Percentiles rank a stretch among this genome's conserved stretches.
Conservation (phyloP, 1,284 basidiomycete genomes). For the Ganoderma multipileum region DNA sequence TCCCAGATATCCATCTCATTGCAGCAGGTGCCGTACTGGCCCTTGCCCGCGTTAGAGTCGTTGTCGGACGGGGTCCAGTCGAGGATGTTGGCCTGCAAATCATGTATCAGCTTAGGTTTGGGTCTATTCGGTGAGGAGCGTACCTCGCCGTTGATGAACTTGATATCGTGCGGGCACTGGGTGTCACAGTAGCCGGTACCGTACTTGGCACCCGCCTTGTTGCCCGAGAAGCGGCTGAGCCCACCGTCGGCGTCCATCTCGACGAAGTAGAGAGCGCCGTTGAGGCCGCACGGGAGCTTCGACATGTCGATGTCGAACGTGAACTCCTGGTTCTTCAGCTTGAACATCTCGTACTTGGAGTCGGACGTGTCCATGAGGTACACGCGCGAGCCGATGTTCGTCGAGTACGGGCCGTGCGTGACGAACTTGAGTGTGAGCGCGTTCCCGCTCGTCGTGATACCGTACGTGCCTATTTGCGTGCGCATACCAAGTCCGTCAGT, state of each 20-base stretch:
- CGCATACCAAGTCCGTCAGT: background rate
- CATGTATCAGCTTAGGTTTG: no score
- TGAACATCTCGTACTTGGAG: slow-evolving; percentile 57
- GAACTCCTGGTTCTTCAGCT: slow-evolving; percentile 62
- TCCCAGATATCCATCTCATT: slow-evolving; percentile 66
- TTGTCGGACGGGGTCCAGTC: slow-evolving; percentile 48
- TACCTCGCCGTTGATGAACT: slow-evolving; percentile 58
- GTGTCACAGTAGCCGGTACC: slow-evolving; percentile 63
- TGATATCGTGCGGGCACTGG: slow-evolving; percentile 58
- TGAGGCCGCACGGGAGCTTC: slow-evolving; percentile 61
- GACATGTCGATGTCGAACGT: slow-evolving; percentile 65
- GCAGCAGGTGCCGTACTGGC: slow-evolving; percentile 57
- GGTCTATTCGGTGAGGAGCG: slow-evolving; percentile 3
- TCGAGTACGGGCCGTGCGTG: slow-evolving; percentile 41
- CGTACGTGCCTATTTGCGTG: slow-evolving; percentile 35
- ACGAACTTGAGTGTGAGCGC: slow-evolving; percentile 59
- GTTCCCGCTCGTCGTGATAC: slow-evolving; percentile 52
- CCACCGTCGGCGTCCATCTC: slow-evolving; percentile 51
- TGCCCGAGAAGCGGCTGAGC: slow-evolving; percentile 42
- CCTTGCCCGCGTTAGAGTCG: slow-evolving; percentile 53
- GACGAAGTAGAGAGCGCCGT: slow-evolving; percentile 54
- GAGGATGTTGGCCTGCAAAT: slow-evolving; percentile 52
- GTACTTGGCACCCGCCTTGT: slow-evolving; percentile 60
- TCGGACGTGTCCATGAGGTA: slow-evolving; percentile 55
- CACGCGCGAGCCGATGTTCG: slow-evolving; percentile 62